Base-by-base conservation (phyloP, 2,329 filamentous ascomycete genomes). In the Fusarium sp. region DNA sequence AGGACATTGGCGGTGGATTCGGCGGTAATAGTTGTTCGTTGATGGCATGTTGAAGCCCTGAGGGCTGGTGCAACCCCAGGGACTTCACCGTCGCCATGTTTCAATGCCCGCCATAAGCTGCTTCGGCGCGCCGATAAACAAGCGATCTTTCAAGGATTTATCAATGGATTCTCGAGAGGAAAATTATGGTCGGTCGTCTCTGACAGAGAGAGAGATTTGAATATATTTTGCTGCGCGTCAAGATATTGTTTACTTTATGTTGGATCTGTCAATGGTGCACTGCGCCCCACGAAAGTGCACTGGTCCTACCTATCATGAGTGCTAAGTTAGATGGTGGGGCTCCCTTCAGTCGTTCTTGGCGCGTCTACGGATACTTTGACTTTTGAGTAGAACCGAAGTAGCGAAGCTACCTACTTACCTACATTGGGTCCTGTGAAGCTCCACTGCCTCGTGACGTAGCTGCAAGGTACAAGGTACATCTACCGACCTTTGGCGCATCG, bases 21-120 rank as follows among this genome's bases (percentile, higher is more conserved):
- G 87, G 82, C 24, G 92, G 89, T 5, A 98, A 86, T 44, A 97
- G 88, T 65, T 91, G 89, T 82, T 98, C 95, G 75, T 91, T 88
- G 75, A 97, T 89, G 72, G 97, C 91, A 85, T 96, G 94, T 70
- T 90, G 90, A 72, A 98, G 87, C 73, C 92, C 95, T 69, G 93
- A 90, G 68, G 97, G 95, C 84, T 93, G 91, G 85, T 98, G 95
- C 79, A 97, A 87, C 82, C 96, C 96, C 78, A 98, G 89, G 73
- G 95, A 98, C 82, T 91, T 93, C 83, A 98, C 90, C 80, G 93
- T 91, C 76, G 95, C 95, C 97, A 99, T 99, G 58, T 75, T 78
- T 76, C 56, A 61, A 63, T 61, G 72, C 69, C 75, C 77, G 79
- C 81, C 81, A 83, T 82, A 78, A 65, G 79, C 76, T 61, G 56